phyloP scores from a whole-genome alignment of 495 filamentous ascomycete species.

The Lophium mytilinum region DNA sequence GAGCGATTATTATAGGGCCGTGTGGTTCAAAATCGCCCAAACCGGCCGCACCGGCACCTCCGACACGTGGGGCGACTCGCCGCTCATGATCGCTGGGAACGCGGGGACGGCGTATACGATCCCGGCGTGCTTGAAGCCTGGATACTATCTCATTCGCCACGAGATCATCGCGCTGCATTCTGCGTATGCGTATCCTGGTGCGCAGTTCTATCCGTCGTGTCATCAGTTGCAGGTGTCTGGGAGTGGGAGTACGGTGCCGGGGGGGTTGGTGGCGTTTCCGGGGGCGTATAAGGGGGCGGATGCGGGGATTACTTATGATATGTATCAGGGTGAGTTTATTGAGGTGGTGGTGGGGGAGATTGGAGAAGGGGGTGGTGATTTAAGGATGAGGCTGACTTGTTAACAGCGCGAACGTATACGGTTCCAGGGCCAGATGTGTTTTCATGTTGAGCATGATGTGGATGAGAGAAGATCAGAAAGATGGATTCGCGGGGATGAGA shows the following conservation, averaged over 20 bases:
- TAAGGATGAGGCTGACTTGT: not conserved
- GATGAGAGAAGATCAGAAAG: too few relatives aligned
- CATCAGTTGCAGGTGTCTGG: conserved; percentile 23
- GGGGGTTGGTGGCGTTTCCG: conserved; percentile 11
- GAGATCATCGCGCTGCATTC: conserved; percentile 25
- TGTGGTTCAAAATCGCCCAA: conserved; percentile 36
- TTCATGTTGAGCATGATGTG: not conserved
- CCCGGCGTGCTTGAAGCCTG: conserved; percentile 10
- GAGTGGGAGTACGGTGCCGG: conserved; percentile 4
- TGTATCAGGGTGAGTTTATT: conserved; percentile 11
- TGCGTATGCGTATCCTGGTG: conserved; percentile 12
- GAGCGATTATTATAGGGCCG: conserved; percentile 27
- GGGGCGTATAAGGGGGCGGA: conserved; percentile 17
- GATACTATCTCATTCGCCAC: conserved; percentile 24
- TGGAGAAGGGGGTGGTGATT: not conserved
- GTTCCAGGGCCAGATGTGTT: conserved; percentile 1
- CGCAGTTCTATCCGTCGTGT: conserved; percentile 21
- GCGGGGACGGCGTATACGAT: conserved; percentile 9
- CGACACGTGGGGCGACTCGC: conserved; percentile 32
- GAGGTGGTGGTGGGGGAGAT: too few relatives aligned
- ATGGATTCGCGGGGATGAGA: too few relatives aligned
- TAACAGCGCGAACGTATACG: not conserved
- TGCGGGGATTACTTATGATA: conserved; percentile 18
- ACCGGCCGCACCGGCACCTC: conserved; percentile 14
- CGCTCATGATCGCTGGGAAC: conserved; percentile 25